These are phyloP conservation scores for Colletotrichum tamarilloi DNA, from an alignment of 2,329 filamentous ascomycete species.

Conservation along the genomic window DNA sequence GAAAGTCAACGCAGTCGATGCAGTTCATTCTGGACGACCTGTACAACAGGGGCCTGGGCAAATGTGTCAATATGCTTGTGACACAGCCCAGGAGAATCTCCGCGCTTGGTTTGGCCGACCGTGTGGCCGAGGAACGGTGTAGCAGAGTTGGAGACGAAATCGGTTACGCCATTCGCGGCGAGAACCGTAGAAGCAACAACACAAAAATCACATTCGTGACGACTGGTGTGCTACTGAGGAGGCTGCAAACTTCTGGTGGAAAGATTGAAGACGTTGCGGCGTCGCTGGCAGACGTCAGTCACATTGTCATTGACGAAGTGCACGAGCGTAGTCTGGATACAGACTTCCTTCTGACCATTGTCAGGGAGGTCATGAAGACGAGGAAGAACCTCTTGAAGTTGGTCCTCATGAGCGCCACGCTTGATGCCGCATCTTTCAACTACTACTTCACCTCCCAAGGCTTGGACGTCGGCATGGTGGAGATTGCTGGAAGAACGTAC, in stretches of 20 bases:
- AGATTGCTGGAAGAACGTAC: slow-evolving; percentile 90
- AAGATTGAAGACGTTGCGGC: slow-evolving; percentile 82
- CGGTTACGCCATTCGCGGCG: slow-evolving; percentile 91
- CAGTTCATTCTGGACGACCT: slow-evolving; percentile 96
- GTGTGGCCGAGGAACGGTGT: slow-evolving; percentile 93
- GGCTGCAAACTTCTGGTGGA: slow-evolving; percentile 90
- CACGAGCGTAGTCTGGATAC: slow-evolving; percentile 96
- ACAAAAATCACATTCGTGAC: slow-evolving; percentile 97
- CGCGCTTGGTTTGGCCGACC: slow-evolving; percentile 90
- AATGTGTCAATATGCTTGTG: slow-evolving; percentile 88
- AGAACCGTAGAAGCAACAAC: slow-evolving; percentile 77
- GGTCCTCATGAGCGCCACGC: slow-evolving; percentile 94
- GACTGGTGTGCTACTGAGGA: slow-evolving; percentile 89
- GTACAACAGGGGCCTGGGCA: slow-evolving; percentile 80
- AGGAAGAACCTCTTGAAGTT: slow-evolving; percentile 86
- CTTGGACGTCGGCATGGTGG: slow-evolving; percentile 79
- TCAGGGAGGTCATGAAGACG: slow-evolving; percentile 82
- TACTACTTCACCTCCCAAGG: slow-evolving; percentile 81
- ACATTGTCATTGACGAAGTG: slow-evolving; percentile 96
- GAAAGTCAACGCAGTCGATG: slow-evolving; percentile 96
- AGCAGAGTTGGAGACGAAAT: slow-evolving; percentile 85
- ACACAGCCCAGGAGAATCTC: slow-evolving; percentile 96
- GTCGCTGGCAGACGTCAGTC: slow-evolving; percentile 89
- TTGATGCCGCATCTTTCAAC: slow-evolving; percentile 88
- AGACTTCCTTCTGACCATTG: slow-evolving; percentile 89